Evolutionary conservation across 805 yeast genomes (phyloP), one percentile per base, ranked within the genome.

Genomic region (Candida insectalens): DNA sequence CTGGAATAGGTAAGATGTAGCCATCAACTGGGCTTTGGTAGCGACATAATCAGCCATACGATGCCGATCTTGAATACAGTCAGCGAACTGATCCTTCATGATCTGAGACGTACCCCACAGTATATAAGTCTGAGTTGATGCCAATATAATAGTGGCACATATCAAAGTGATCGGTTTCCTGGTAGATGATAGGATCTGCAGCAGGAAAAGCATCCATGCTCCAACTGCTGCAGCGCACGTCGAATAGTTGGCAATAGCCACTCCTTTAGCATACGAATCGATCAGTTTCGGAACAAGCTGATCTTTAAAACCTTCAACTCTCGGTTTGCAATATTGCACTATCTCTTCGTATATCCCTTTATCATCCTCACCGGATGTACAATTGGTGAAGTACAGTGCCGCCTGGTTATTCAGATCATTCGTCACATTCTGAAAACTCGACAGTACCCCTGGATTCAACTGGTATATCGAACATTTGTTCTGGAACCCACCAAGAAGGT

Each of bases 131-230:
- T 71, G 61, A 7, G 69, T 62, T 2, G 71, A 55, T 10, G 84
- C 72, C 36, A 67, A 68, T 35, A 74, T 59, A 15, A 76, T 43
- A n/a, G 80, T 72, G 4, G 82, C 73, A 7, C 76, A 20, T 26
- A 69, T 70, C 25, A 83, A 67, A 29, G 75, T 52, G 27, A 61
- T 49, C 4, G 88, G 85, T 36, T 79, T 70, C 18, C 70, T 59
- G 42, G 71, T 71, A 26, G 69, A 71, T 15, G 74, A 67, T 21
- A 83, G 50, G 15, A 70, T 47, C 28, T 80, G 59, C 22, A 81
- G 54, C 13, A 80, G 39, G 33, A 78, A 56, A 18, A 83, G 59
- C 74, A 82, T 73, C 94, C 94, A 83, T 19, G 77, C 62, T 12
- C 78, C 67, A 5, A 74, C 71, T 39, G 74, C 72, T 14, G 71